Evolutionary conservation across 179 eudicot genomes (phyloP).

Genomic region (Camellia oleifera): DNA sequence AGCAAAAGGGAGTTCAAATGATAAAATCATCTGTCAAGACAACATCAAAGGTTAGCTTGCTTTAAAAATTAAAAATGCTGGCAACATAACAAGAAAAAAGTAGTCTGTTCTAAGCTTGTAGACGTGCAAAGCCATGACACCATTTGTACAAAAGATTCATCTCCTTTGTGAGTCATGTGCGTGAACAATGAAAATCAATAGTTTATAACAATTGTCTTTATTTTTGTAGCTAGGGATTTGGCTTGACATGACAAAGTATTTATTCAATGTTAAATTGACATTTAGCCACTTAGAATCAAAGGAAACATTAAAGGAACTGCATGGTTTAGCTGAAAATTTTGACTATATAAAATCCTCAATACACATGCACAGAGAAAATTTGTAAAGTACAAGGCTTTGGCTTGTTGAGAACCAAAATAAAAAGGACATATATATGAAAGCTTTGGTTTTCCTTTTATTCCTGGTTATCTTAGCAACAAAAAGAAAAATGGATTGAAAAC

Average conservation of each 20-base stretch:
- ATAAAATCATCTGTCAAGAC: constrained; percentile 84
- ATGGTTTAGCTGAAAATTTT: background rate
- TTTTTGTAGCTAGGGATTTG: background rate
- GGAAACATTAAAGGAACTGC: background rate
- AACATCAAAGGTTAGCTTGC: constrained; percentile 9
- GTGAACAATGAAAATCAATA: background rate
- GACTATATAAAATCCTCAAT: no score
- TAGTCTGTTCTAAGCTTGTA: background rate
- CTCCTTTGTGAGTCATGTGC: background rate
- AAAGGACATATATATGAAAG: background rate
- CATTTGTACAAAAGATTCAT: background rate
- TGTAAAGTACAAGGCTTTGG: no score
- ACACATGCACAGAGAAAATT: no score
- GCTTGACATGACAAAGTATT: background rate
- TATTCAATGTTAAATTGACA: background rate
- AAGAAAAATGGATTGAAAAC: background rate
- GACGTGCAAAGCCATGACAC: background rate
- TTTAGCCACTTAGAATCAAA: background rate
- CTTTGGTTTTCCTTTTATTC: background rate
- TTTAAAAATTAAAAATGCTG: background rate
- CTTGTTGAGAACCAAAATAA: background rate
- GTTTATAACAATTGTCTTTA: no score
- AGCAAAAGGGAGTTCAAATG: constrained; percentile 98
- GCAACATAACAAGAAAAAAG: background rate
- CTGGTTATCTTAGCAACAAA: background rate